phyloP scores from a whole-genome alignment of 2,329 filamentous ascomycete genomes.

The Calonectria leucothoes region DNA sequence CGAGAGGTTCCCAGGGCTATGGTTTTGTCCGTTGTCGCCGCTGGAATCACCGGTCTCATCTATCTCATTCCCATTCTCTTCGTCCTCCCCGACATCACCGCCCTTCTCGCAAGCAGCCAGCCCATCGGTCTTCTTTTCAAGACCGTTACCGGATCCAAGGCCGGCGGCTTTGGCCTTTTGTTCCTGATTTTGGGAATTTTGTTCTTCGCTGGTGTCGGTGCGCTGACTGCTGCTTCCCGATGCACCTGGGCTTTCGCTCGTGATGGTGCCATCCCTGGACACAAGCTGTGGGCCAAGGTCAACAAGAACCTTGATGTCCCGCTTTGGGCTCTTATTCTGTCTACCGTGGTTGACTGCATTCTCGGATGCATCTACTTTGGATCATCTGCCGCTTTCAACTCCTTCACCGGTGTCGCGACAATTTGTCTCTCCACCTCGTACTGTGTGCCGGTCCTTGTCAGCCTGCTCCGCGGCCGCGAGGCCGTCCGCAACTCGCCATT shows the following conservation, averaged over 20 bases:
- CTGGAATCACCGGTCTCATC: slow-evolving; percentile 68
- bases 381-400: slow-evolving; percentile 79
- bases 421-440: slow-evolving; percentile 82
- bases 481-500: slow-evolving; percentile 73
- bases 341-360: slow-evolving; percentile 74
- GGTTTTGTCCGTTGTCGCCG: slow-evolving; percentile 73
- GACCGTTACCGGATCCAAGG: slow-evolving; percentile 76
- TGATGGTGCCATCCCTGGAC: slow-evolving; percentile 79
- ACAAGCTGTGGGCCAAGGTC: slow-evolving; percentile 72
- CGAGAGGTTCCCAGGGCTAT: slow-evolving; percentile 74
- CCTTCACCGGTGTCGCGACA: slow-evolving; percentile 82
- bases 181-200: slow-evolving; percentile 81
- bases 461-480: slow-evolving; percentile 72
- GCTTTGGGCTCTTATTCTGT: slow-evolving; percentile 75
- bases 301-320: slow-evolving; percentile 76
- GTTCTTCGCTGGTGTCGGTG: slow-evolving; percentile 79
- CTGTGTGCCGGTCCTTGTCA: slow-evolving; percentile 79
- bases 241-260: slow-evolving; percentile 82
- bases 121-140: slow-evolving; percentile 82
- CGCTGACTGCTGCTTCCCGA: slow-evolving; percentile 77
- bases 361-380: slow-evolving; percentile 84
- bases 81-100: slow-evolving; percentile 74
- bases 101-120: slow-evolving; percentile 75
- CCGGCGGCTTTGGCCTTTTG: slow-evolving; percentile 78
- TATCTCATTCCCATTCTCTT: slow-evolving; percentile 82